phyloP scores from a whole-genome alignment of 1,284 basidiomycete species.

The Chondrostereum purpureum region DNA sequence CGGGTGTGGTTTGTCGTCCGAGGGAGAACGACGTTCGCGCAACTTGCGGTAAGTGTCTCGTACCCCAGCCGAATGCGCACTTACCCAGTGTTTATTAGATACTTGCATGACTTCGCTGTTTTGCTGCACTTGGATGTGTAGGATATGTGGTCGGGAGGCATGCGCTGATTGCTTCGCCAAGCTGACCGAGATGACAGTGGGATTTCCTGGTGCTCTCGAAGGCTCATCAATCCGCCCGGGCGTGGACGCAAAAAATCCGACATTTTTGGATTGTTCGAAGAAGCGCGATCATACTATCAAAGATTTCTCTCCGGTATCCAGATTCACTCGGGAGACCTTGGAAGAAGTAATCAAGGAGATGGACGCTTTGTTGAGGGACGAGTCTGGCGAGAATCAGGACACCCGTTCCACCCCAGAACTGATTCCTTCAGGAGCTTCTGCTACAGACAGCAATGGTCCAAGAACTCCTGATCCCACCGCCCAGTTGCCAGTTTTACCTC shows the following conservation, averaged over 20 bases:
- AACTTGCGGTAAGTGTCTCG: slow-evolving; percentile 66
- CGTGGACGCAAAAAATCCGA: slow-evolving; percentile 62
- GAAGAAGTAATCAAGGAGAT: slow-evolving; percentile 60
- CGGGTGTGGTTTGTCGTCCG: slow-evolving; percentile 62
- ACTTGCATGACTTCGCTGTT: slow-evolving; percentile 92
- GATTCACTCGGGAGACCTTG: slow-evolving; percentile 66
- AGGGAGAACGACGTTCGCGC: slow-evolving; percentile 75
- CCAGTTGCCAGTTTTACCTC: neutral
- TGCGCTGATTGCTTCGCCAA: slow-evolving; percentile 79
- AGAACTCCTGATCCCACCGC: neutral
- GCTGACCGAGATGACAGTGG: slow-evolving; percentile 57
- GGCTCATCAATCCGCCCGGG: slow-evolving; percentile 39
- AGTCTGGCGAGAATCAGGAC: slow-evolving; percentile 23
- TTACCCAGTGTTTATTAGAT: slow-evolving; percentile 41
- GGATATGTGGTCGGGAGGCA: slow-evolving; percentile 83
- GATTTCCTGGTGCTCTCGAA: slow-evolving; percentile 38
- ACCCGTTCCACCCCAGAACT: slow-evolving; percentile 1
- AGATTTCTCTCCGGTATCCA: slow-evolving; percentile 76
- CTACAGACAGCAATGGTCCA: neutral
- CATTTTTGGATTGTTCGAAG: slow-evolving; percentile 66
- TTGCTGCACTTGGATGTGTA: slow-evolving; percentile 84
- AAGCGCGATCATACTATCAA: slow-evolving; percentile 58
- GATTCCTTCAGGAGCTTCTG: neutral
- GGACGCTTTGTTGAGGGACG: slow-evolving; percentile 41
- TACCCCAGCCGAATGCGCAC: neutral